phyloP scores from a whole-genome alignment of 495 filamentous ascomycete species.

The Daldinia caldariorum region DNA sequence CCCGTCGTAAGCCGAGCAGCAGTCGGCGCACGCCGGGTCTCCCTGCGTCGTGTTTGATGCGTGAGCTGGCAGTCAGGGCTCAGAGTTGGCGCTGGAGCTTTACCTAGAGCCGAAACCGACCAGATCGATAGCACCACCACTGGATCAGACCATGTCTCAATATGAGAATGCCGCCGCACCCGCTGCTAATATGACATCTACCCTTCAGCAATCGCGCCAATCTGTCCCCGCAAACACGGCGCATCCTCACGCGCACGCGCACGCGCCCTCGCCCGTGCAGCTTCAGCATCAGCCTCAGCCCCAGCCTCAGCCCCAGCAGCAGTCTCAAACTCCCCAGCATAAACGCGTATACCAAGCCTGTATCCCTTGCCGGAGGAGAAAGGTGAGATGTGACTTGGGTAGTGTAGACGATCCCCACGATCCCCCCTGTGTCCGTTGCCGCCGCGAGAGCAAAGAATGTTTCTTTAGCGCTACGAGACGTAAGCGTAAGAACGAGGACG shows the following conservation, averaged over 20 bases:
- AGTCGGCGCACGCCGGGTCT: slow-evolving; percentile 39
- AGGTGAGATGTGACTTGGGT: slow-evolving; percentile 93
- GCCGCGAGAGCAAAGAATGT: slow-evolving; percentile 92
- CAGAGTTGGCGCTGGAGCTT: slow-evolving; percentile 25
- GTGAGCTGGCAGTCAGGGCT: slow-evolving; percentile 31
- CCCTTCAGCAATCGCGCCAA: slow-evolving; percentile 40
- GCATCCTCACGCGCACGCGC: slow-evolving; percentile 28
- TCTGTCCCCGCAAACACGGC: slow-evolving; percentile 38
- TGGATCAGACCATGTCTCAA: slow-evolving; percentile 41
- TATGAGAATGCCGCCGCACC: slow-evolving; percentile 37
- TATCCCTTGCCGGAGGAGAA: slow-evolving; percentile 89
- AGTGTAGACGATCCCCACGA: slow-evolving; percentile 94
- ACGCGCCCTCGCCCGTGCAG: slow-evolving; percentile 12
- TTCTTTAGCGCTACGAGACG: slow-evolving; percentile 95
- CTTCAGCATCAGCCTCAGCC: slow-evolving; percentile 31
- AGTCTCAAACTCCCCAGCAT: slow-evolving; percentile 58
- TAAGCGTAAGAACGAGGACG: slow-evolving; percentile 83
- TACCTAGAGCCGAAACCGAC: slow-evolving; percentile 18
- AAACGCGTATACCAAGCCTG: slow-evolving; percentile 86
- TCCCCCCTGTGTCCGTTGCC: slow-evolving; percentile 92
- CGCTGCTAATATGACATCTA: slow-evolving; percentile 34
- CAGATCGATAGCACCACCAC: slow-evolving; percentile 36
- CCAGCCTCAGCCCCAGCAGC: slow-evolving; percentile 32
- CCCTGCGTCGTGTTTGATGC: slow-evolving; percentile 27
- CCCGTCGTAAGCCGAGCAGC: slow-evolving; percentile 49